Conservation (phyloP, 805 yeast species). For the Zygosaccharomyces bailii region DNA sequence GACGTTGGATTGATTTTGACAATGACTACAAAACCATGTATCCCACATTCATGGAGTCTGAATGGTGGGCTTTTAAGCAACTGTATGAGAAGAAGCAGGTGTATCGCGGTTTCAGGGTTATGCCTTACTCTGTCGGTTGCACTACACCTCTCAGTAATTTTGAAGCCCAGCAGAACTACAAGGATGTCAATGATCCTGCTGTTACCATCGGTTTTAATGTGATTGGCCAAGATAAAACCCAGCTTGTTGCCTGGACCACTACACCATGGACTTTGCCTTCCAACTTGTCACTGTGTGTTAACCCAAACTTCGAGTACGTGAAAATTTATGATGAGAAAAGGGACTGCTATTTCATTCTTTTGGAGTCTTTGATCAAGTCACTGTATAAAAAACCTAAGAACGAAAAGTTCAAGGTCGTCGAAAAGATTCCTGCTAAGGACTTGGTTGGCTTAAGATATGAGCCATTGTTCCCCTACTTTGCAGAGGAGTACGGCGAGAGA, state of each 20-base stretch:
- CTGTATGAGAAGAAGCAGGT: constrained; percentile 82
- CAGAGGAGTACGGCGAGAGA: constrained; percentile 65
- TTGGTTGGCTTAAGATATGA: constrained; percentile 74
- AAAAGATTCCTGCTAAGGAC: constrained; percentile 72
- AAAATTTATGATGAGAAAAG: constrained; percentile 89
- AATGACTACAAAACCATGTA: constrained; percentile 96
- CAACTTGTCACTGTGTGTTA: constrained; percentile 85
- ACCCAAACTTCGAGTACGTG: constrained; percentile 86
- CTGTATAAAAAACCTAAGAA: constrained; percentile 92
- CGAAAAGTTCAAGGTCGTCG: constrained; percentile 82
- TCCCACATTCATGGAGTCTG: constrained; percentile 95
- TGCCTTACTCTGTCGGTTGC: constrained; percentile 98
- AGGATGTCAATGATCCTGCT: constrained; percentile 96
- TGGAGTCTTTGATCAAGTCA: constrained; percentile 78
- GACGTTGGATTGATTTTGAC: constrained; percentile 99
- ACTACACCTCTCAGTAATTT: constrained; percentile 96
- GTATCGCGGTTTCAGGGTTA: constrained; percentile 92
- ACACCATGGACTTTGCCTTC: constrained; percentile 99
- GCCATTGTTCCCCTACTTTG: constrained; percentile 81
- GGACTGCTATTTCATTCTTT: constrained; percentile 73
- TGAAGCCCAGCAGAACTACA: constrained; percentile 97
- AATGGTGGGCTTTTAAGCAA: constrained; percentile 98
- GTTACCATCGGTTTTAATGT: constrained; percentile 87
- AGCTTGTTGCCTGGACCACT: constrained; percentile 96
- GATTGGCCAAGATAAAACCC: constrained; percentile 73